Base-by-base conservation (phyloP, 1,139 yeast species). In the Taphrina wiesneri region DNA sequence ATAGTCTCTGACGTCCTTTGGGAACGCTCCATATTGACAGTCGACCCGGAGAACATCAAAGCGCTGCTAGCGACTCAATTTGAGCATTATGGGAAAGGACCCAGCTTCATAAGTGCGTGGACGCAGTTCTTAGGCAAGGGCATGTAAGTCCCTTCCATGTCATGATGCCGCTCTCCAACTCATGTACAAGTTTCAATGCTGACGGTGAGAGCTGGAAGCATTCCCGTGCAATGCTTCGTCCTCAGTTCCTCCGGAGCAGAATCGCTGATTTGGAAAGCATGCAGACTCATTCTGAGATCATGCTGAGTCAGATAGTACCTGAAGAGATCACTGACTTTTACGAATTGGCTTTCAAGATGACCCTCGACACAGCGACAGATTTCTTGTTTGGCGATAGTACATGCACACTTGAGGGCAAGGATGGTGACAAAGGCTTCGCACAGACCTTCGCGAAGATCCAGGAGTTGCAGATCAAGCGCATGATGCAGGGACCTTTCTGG, bases 161-260 rank as follows among this genome's bases (percentile, higher is more conserved):
- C 6, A 23, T 1, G 11, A 34, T 6, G 5, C 36, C 25, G n/a
- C n/a, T 13, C 19, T 9, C 15, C 11, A 11, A 11, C 36, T 34
- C 43, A 32, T 23, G 6, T 19, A 15, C 7, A 11, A 52, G 56
- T 67, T 84, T 84, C 75, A 83, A 86, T 1, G 77, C 82, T 45
- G 84, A 82, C 67, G 85, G 84, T 11, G 79, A 76, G 46, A 84
- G 82, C 3, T 84, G 87, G 87, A 81, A 82, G 71, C 85, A 83
- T 72, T 80, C 85, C 23, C 76, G 87, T 61, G 81, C 85, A 1
- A 76, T 84, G 82, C 79, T 84, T 71, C 78, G 86, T 67, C 87
- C 87, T 0, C 86, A 83, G 73, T 84, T 84, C 74, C 78, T 83
- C 25, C 77, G 85, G 68, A 85, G 83, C 70, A 85, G 83, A 73